Evolutionary conservation across 2,329 filamentous ascomycete genomes (phyloP), one percentile per base, ranked within the genome.

Genomic region (Rutstroemia sp.): DNA sequence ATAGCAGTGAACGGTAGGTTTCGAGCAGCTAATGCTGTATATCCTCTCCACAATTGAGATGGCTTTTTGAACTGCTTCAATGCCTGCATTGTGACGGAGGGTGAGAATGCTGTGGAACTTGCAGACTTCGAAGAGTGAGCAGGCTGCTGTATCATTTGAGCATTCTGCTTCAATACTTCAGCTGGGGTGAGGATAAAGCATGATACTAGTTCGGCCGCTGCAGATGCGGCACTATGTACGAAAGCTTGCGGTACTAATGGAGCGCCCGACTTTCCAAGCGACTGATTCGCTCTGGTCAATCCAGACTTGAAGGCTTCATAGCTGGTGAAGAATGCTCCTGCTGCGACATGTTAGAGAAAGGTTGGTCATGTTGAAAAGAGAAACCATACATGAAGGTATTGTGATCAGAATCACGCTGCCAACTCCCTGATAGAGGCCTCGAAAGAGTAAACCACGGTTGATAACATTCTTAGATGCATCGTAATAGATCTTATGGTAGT

Each of bases 151-250:
- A 94, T 76, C 80, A 96, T 91, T 71, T 96, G 91, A 0, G 92
- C 90, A 71, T 96, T 96, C 69, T 95, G 91, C 73, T 96, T 96
- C 61, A 96, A 82, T 7, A 95, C 89, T 70, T 96, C 91, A 14
- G 90, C 89, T 0, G 91, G 92, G 0, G 91, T 92, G 38, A 96
- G 80, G 59, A 96, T 88, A 19, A 90, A 78, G 68, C 92, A 96
- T 5, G 89, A 92, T 3, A 90, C 88, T 63, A 91, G 80, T 72
- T 96, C 92, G 1, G 87, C 92, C 16, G 83, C 73, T 2, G 84
- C 86, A 1, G 89, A 95, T 12, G 90, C 86, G 3, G 80, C 72
- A 5, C 87, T 80, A 68, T 96, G 87, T 55, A 91, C 79, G 9
- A 90, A 62, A 0, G 89, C 83, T 51, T 81, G 76, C 1, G 89